Evolutionary conservation across 495 filamentous ascomycete genomes (phyloP).

Genomic region (Bathelium albidoporum): DNA sequence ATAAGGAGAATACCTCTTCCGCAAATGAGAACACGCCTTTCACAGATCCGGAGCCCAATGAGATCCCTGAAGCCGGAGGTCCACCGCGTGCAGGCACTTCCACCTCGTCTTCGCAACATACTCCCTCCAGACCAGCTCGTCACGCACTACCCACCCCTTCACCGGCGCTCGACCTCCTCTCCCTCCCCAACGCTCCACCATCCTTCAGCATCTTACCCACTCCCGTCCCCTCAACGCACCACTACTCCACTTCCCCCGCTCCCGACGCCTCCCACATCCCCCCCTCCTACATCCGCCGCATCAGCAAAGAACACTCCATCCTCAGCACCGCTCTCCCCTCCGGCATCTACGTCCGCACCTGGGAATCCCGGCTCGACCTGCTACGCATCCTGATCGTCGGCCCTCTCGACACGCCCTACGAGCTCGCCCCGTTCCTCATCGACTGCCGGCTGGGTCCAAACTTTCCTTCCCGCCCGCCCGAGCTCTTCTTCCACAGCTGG

Average conservation of each 20-base stretch:
- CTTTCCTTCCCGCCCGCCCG: constrained; percentile 42
- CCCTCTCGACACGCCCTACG: constrained; percentile 50
- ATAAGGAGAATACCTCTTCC: neutral
- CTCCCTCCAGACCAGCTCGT: neutral
- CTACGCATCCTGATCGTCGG: constrained; percentile 50
- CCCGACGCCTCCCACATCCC: constrained; percentile 7
- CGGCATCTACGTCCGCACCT: constrained; percentile 48
- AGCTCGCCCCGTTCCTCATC: constrained; percentile 50
- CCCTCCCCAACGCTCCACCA: constrained; percentile 24
- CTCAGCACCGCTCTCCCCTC: constrained; percentile 44
- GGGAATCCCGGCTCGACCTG: constrained; percentile 49
- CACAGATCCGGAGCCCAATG: neutral
- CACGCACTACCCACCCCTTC: neutral
- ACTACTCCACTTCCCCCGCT: constrained; percentile 26
- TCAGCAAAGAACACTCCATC: constrained; percentile 48
- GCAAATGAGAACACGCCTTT: constrained; percentile 4
- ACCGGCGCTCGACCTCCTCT: constrained; percentile 10
- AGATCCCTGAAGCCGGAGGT: neutral
- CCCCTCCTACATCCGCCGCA: constrained; percentile 34
- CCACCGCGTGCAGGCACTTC: neutral
- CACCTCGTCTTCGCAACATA: neutral
- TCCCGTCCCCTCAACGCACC: constrained; percentile 38
- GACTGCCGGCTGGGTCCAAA: constrained; percentile 40
- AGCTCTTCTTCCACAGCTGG: constrained; percentile 50
- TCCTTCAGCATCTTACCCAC: constrained; percentile 38